Evolutionary conservation across 805 yeast species (phyloP).

Genomic region (Lachancea thermotolerans): DNA sequence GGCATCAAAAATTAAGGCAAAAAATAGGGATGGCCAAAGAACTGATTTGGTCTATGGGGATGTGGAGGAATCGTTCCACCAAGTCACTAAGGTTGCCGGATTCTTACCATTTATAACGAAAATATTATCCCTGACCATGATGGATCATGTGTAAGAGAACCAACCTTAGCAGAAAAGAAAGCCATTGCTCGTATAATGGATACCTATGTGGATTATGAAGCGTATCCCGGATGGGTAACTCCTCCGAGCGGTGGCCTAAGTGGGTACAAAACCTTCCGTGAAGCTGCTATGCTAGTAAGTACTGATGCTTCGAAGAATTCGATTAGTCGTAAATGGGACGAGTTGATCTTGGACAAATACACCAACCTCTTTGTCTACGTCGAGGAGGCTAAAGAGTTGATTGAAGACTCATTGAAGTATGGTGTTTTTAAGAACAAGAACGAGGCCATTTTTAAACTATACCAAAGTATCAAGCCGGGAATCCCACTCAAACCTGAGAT

Average conservation of each 20-base stretch:
- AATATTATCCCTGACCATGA: background rate
- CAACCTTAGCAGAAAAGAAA: background rate
- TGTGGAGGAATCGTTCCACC: background rate
- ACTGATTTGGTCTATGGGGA: background rate
- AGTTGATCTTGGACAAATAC: background rate
- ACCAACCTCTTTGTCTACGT: background rate
- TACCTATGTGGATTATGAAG: background rate
- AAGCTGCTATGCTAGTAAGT: background rate
- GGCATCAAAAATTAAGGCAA: background rate
- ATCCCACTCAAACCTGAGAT: background rate
- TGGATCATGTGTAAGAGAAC: background rate
- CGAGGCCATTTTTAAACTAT: background rate
- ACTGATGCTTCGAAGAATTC: background rate
- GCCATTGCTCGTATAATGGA: background rate
- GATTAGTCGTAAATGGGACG: background rate
- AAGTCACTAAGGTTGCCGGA: background rate
- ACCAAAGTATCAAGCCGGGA: background rate
- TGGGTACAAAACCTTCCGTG: background rate
- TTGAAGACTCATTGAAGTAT: background rate
- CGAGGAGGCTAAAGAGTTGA: background rate
- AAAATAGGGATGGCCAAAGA: background rate
- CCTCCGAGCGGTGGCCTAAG: background rate
- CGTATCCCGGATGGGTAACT: background rate
- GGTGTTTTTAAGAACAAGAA: background rate
- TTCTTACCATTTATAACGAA: conserved; percentile 3